Base-by-base conservation (phyloP, 805 yeast genomes). In the Saturnispora serradocipensis region DNA sequence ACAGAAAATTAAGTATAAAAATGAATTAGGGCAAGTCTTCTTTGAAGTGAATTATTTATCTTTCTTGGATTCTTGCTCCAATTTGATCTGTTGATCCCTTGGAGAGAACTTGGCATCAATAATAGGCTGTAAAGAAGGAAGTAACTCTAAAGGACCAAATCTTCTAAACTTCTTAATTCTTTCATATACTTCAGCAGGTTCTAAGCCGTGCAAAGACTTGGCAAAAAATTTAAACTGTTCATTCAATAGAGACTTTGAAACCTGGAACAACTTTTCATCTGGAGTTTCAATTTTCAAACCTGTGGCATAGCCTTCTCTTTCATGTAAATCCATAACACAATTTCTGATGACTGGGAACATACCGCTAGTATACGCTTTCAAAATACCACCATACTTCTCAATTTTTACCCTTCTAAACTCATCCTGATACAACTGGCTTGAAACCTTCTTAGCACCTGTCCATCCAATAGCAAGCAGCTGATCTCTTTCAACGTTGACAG, bases 381-480 rank as follows among this genome's bases (percentile, higher is more conserved):
- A 77, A 59, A 87, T 72, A 24, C 88, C 87, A 53, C 96, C 97
- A 58, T 73, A 78, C 60, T 78, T 73, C 58, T 81, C 76, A 63
- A 86, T 78, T 61, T 76, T 75, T 59, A 68, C 70, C 48, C 82
- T 80, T 61, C 91, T 80, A 73, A 80, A 84, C 60, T 70, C 74
- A 55, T 81, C 84, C 61, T 78, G 78, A 75, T 84, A 91, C 56
- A 81, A 88, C 39, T 80, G 84, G 27, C 80, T 70, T 20, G 83
- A 75, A 13, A 84, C 84, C 58, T 82, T 82, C 67, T 82, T 84
- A 24, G 93, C 77, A 50, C 97, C 96, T n/a, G 97, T 88, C 98
- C 98, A 93, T 46, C 98, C 98, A 58, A 90, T 70, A 4, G 68
- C 67, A 34, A 81, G 58, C 59, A 90, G 75, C 53, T 77, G 72